phyloP scores from a whole-genome alignment of 2,329 filamentous ascomycete species.

The Talaromyces sp. region DNA sequence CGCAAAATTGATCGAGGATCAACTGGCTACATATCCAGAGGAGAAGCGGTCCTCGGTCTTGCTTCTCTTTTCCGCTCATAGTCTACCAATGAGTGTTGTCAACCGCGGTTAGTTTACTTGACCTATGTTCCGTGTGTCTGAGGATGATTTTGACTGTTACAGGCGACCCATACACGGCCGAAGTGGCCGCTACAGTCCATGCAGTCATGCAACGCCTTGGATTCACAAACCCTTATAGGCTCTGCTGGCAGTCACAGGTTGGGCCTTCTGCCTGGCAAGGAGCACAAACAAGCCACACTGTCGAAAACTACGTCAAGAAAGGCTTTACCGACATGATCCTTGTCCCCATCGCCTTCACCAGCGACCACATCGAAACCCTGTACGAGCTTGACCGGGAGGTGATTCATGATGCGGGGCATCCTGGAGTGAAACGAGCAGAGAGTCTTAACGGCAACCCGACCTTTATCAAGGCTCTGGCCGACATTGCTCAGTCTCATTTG shows the following conservation, averaged over 20 bases:
- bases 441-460: constrained; percentile 85
- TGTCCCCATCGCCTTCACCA: constrained; percentile 95
- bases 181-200: constrained; percentile 92
- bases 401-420: constrained; percentile 71
- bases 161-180: constrained; percentile 91
- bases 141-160: constrained; percentile 2
- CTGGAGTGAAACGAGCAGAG: constrained; percentile 82
- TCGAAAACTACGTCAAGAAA: constrained; percentile 81
- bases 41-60: constrained; percentile 75
- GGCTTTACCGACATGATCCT: constrained; percentile 87
- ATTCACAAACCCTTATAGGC: constrained; percentile 82
- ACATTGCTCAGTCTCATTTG: constrained; percentile 78
- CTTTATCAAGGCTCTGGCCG: constrained; percentile 84
- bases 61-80: constrained; percentile 90
- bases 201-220: constrained; percentile 91
- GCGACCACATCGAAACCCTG: constrained; percentile 97
- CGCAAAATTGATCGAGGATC: constrained; percentile 83
- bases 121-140: not conserved
- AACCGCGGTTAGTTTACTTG: constrained; percentile 63
- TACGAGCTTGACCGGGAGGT: constrained; percentile 93
- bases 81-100: constrained; percentile 92
- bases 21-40: constrained; percentile 74
- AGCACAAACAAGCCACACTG: constrained; percentile 83
- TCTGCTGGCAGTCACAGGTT: constrained; percentile 98
- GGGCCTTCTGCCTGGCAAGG: constrained; percentile 93